These are phyloP conservation scores for Nemophila menziesii DNA, from an alignment of 257 asterid species.

Conservation along the genomic window DNA sequence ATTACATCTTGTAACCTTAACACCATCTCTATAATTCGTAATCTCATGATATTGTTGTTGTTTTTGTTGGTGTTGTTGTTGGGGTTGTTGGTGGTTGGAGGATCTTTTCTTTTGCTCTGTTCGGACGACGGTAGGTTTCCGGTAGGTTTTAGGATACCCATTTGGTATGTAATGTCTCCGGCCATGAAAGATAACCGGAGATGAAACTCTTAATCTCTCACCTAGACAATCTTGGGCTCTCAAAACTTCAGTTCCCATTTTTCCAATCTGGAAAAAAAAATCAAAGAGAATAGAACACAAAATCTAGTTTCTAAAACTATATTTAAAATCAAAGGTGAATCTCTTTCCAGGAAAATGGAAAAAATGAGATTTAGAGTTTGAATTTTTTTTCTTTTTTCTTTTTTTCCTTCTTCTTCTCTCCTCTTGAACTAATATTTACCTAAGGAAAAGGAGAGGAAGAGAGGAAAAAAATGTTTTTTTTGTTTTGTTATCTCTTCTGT, in stretches of 20 bases:
- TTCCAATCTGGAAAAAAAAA: background rate
- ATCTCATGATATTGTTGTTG: background rate
- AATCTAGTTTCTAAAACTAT: too few species aligned
- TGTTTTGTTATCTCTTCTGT: background rate
- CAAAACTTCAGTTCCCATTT: constrained; percentile 40
- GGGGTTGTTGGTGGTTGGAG: background rate
- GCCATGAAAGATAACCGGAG: constrained; percentile 12
- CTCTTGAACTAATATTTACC: background rate
- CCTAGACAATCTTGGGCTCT: constrained; percentile 28
- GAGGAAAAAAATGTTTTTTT: background rate
- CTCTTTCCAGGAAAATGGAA: background rate
- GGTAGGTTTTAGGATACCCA: constrained; percentile 3
- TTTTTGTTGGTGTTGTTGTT: background rate
- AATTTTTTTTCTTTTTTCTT: background rate
- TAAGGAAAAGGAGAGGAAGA: background rate
- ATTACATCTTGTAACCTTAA: background rate
- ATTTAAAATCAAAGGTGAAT: background rate
- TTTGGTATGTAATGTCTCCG: constrained; percentile 8
- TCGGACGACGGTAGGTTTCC: constrained; percentile 5
- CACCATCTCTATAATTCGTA: background rate
- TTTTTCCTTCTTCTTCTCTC: background rate
- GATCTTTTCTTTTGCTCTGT: constrained; percentile 14
- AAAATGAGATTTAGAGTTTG: background rate
- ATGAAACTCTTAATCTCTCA: constrained; percentile 18
- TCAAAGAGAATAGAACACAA: background rate